phyloP scores from a whole-genome alignment of 371 early-diverging fungal genomes.

The Mucor velutinosus region DNA sequence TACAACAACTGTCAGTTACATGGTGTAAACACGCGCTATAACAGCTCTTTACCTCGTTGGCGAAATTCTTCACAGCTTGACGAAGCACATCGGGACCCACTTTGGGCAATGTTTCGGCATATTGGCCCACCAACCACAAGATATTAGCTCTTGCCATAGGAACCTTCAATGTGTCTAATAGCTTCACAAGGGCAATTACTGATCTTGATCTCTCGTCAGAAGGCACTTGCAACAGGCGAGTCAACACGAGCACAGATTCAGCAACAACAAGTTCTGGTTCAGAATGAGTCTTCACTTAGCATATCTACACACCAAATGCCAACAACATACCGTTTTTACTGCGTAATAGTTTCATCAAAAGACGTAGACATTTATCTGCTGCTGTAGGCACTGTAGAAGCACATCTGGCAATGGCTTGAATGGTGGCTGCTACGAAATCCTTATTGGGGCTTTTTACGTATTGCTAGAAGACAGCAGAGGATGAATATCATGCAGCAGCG shows the following conservation, averaged over 20 bases:
- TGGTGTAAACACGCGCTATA: too few species aligned
- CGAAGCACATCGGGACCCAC: constrained; percentile 87
- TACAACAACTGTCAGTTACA: not conserved
- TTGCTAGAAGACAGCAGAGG: constrained; percentile 44
- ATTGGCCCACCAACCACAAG: constrained; percentile 86
- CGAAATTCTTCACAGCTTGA: constrained; percentile 72
- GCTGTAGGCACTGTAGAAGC: constrained; percentile 64
- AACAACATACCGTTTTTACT: constrained; percentile 66
- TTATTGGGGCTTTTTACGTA: constrained; percentile 75
- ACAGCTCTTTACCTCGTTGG: constrained; percentile 53
- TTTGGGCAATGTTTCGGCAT: constrained; percentile 56
- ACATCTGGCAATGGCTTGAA: constrained; percentile 75
- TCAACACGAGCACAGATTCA: constrained; percentile 78
- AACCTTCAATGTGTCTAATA: constrained; percentile 68
- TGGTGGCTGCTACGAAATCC: constrained; percentile 70
- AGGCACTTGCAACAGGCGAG: constrained; percentile 67
- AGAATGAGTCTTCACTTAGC: not conserved
- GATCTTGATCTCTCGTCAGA: constrained; percentile 54
- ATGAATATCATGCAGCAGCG: not conserved
- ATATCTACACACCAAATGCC: not conserved
- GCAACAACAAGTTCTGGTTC: constrained; percentile 72
- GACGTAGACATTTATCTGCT: constrained; percentile 62
- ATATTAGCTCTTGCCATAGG: constrained; percentile 76
- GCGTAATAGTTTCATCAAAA: constrained; percentile 68
- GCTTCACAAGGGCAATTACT: constrained; percentile 67